Conservation (phyloP, 257 asterid genomes). For the Nicotiana sylvestris region DNA sequence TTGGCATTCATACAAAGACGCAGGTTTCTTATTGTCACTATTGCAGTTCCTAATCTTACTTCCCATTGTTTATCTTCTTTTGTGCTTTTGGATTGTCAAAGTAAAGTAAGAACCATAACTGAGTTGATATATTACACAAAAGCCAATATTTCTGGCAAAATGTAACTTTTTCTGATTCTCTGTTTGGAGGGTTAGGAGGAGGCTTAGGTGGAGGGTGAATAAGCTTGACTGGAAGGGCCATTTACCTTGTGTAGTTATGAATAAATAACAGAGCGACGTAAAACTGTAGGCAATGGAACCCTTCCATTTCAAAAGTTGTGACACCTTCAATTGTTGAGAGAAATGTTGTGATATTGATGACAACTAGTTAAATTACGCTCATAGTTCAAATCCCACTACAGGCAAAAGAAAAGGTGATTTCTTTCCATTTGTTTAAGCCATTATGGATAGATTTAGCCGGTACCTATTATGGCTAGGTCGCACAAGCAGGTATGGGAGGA, state of each 20-base stretch:
- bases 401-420: background rate
- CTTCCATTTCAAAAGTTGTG: background rate
- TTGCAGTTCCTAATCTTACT: background rate
- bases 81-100: slow-evolving; percentile 1
- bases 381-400: background rate
- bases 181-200: slow-evolving; percentile 3
- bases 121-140: background rate
- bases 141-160: background rate
- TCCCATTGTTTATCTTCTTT: background rate
- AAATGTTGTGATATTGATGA: background rate
- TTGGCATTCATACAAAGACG: slow-evolving; percentile 74
- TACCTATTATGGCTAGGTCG: background rate
- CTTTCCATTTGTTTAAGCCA: background rate
- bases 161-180: slow-evolving; percentile 2
- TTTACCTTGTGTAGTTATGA: background rate
- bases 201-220: background rate
- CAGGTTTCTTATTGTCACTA: slow-evolving; percentile 43
- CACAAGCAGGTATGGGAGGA: background rate
- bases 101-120: background rate
- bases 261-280: background rate
- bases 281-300: background rate
- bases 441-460: background rate
- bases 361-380: background rate
- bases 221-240: background rate
- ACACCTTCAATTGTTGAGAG: background rate